A percentile compares a stretch with the other conserved stretches of the same genome.
These are phyloP conservation scores for Fusarium tjaetaba DNA, from an alignment of 2,329 filamentous ascomycete species.

Conservation along the genomic window DNA sequence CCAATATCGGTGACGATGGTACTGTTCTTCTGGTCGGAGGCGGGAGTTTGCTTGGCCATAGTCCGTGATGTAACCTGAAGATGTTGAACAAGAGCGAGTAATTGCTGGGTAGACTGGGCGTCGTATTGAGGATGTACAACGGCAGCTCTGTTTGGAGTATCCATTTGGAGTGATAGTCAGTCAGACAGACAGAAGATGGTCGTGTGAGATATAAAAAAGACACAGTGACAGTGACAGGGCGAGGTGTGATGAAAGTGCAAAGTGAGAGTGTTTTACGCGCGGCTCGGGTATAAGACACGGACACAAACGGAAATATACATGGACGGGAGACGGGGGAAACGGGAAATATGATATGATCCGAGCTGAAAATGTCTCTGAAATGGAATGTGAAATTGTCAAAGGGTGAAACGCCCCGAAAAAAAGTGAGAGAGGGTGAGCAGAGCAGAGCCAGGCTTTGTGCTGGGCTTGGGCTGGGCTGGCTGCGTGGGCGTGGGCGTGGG, in stretches of 20 bases:
- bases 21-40: conserved; percentile 24
- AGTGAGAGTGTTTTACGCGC: background rate
- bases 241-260: background rate
- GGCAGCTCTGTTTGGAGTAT: conserved; percentile 6
- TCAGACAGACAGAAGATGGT: background rate
- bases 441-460: background rate
- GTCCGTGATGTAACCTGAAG: conserved; percentile 11
- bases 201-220: background rate
- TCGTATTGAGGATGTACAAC: conserved; percentile 20
- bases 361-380: background rate
- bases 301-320: background rate
- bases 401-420: conserved; percentile 13
- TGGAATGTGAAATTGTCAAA: conserved; percentile 13
- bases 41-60: conserved; percentile 24
- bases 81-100: conserved; percentile 22
- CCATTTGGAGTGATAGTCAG: conserved; percentile 5
- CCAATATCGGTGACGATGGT: conserved; percentile 48
- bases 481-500: background rate
- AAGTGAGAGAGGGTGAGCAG: background rate
- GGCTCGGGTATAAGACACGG: background rate
- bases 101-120: conserved; percentile 16
- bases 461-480: background rate
- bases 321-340: background rate
- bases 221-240: background rate
- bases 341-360: background rate